Evolutionary conservation across 306 rosid genomes (phyloP).

Genomic region (Parietaria judaica): DNA sequence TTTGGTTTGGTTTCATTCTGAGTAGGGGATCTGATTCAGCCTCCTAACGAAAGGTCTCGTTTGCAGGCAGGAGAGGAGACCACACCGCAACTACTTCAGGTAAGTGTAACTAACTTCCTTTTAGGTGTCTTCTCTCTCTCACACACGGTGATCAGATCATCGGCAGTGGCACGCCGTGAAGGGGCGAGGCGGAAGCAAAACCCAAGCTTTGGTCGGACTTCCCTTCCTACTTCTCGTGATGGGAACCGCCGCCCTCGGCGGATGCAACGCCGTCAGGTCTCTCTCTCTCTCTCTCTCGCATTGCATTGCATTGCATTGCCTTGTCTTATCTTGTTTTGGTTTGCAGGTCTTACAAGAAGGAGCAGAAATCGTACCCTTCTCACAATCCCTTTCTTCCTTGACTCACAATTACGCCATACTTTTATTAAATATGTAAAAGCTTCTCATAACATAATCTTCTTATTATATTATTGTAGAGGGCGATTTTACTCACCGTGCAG

Average conservation of each 20-base stretch:
- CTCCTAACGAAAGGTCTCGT: background rate
- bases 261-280: slow-evolving; percentile 54
- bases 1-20: too few species aligned
- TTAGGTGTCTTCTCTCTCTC: slow-evolving; percentile 2
- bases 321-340: slow-evolving; percentile 7
- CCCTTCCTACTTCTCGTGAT: slow-evolving; percentile 52
- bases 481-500: too few species aligned
- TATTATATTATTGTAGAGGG: too few species aligned
- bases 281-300: slow-evolving; percentile 7
- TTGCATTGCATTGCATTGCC: background rate
- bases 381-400: slow-evolving; percentile 86
- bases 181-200: slow-evolving; percentile 45
- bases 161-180: too few species aligned
- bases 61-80: slow-evolving; percentile 42
- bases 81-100: slow-evolving; percentile 32
- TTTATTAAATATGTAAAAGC: too few species aligned
- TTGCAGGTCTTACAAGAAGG: slow-evolving; percentile 62
- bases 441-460: background rate
- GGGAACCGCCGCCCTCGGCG: slow-evolving; percentile 67
- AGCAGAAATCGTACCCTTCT: slow-evolving; percentile 61
- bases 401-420: too few species aligned
- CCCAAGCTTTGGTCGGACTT: slow-evolving; percentile 40
- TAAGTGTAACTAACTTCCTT: slow-evolving; percentile 32
- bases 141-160: background rate
- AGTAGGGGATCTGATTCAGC: too few species aligned